Evolutionary conservation across 2,329 filamentous ascomycete species (phyloP), one percentile per base, ranked within the genome.

Genomic region (Taxawa tesnikishii): DNA sequence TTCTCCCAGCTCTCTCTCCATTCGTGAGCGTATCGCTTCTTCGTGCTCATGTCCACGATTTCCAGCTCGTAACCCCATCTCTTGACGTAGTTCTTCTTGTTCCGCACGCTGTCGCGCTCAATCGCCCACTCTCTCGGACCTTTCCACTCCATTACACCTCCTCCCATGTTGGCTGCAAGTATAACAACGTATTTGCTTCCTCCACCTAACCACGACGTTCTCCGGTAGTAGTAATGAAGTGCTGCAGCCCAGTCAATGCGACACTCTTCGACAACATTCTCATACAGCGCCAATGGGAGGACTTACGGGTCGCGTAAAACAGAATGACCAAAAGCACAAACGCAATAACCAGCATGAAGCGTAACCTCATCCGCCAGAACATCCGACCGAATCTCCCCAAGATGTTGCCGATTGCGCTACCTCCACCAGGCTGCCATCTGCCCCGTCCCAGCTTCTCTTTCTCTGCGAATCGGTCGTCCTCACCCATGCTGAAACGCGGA

Each of bases 1-100:
- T 96, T 98, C 60, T 98, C 90, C 90, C 90, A 98, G 55, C 88
- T 92, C 60, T 98, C 90, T 49, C 90, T 75, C 90, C 90, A 98
- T 60, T 98, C 90, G 60, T 98, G 90, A 16, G 90, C 88, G 54
- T 98, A 98, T 43, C 87, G 77, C 63, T 94, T 96, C 70, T 94
- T 94, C 33, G 87, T 94, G 62, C 85, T 88, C 87, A 98, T 93
- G 56, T 98, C 92, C 44, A 93, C 84, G 51, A 96, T 80, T 55
- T 98, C 90, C 37, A 98, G 65, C 40, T 94, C 81, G 55, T 98
- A 96, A 10, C 90, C 90, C 87, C 90, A 96, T 53, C 70, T 71
- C 19, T 73, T 68, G 3, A 76, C 79, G 51, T 98, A 98, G 49
- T 79, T 81, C 53, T 80, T 79, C 67, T 98, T 98, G 62, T 98